Base-by-base conservation (phyloP, 768 basidiomycete genomes). In the Hortiboletus flavorubellus region DNA sequence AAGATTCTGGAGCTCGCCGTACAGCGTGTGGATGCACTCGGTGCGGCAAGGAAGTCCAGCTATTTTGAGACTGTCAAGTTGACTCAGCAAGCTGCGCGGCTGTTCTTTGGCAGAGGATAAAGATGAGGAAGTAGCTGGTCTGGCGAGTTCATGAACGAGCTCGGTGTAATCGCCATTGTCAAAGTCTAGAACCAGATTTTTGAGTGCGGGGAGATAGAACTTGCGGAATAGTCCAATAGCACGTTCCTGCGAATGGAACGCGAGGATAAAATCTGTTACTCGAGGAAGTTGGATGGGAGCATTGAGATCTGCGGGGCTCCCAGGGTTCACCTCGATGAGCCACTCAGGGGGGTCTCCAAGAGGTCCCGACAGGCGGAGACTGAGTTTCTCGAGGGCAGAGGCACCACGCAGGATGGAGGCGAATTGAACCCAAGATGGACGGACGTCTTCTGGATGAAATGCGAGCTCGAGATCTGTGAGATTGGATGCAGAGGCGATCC, bases 361-460 rank as follows among this genome's bases (percentile, higher is more conserved):
- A 12, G 89, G 86, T 1, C 87, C 85, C 10, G 88, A 87, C 44
- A 74, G 62, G 37, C 73, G 75, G 9, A 91, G 72, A 3, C 74
- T 75, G 52, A 91, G 77, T 2, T 66, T 75, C 31, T 74, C 67
- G 9, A 91, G 76, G 38, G 79, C 70, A 3, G 87, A 80, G 4
- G 84, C 85, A 23, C 68, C 61, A 10, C 69, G 66, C 38, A 91
- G 64, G 18, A 87, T 82, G 31, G 76, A 64, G 29, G 69, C 63
- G 59, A 90, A 85, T 14, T 78, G 75, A 10, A 62, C 55, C 68
- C 78, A 87, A 4, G 78, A 75, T 2, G 87, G 89, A 12, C 86
- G 80, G 14, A 84, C 85, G 62, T 86, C 81, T 30, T 77, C 73
- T 9, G 78, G 68, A 60, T 87, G 87, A 70, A 79, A 88, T 0